Evolutionary conservation across 345 rosid genomes (phyloP).

Genomic region (Pistacia vera): DNA sequence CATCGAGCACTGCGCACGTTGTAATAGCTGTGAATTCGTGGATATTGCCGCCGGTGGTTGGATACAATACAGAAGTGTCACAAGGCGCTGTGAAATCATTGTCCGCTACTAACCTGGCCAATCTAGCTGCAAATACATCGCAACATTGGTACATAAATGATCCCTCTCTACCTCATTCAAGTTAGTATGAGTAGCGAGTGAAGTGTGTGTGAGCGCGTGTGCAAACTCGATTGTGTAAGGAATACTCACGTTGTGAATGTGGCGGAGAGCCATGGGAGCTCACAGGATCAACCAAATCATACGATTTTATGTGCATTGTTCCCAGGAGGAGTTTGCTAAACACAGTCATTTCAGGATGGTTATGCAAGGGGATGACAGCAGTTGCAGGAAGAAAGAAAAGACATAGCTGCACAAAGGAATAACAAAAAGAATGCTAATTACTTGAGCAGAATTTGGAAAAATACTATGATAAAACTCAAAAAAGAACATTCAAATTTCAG

Average conservation of each 20-base stretch:
- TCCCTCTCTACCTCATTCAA: background rate
- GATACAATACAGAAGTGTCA: slow-evolving; percentile 64
- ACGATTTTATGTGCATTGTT: slow-evolving; percentile 70
- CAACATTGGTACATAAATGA: background rate
- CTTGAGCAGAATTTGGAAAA: background rate
- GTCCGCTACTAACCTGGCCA: slow-evolving; percentile 45
- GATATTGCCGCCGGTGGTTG: slow-evolving; percentile 75
- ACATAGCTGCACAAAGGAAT: slow-evolving; percentile 45
- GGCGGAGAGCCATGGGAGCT: slow-evolving; percentile 10
- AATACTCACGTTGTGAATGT: slow-evolving; percentile 37
- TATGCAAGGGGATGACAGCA: slow-evolving; percentile 73
- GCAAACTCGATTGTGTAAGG: background rate
- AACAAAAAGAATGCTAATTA: background rate
- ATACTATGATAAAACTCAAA: background rate
- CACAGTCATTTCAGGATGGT: slow-evolving; percentile 82
- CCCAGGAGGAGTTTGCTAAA: slow-evolving; percentile 68
- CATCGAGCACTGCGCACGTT: slow-evolving; percentile 71
- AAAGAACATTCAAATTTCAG: no score
- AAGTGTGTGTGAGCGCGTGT: background rate
- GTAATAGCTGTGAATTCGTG: slow-evolving; percentile 65
- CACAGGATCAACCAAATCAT: slow-evolving; percentile 53
- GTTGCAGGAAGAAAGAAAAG: slow-evolving; percentile 67
- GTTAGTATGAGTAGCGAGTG: no score
- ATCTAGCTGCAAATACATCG: slow-evolving; percentile 40
- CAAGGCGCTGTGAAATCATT: slow-evolving; percentile 54